phyloP scores from a whole-genome alignment of 2,329 filamentous ascomycete species.

The Talaromyces sp. region DNA sequence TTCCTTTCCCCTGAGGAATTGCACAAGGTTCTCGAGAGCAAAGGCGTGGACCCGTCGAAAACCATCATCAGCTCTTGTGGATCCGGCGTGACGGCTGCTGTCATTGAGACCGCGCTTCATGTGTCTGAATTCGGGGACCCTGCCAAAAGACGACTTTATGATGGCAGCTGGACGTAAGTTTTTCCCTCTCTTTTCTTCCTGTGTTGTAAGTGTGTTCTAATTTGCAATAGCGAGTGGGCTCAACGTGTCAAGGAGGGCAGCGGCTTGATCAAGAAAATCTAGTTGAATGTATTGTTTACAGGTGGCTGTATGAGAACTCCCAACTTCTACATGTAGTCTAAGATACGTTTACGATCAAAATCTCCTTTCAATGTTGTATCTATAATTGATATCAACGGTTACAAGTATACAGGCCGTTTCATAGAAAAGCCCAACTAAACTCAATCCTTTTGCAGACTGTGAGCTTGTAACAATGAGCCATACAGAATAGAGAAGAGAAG shows the following conservation, averaged over 20 bases:
- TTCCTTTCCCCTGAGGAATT: constrained; percentile 69
- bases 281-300: not conserved
- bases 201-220: not conserved
- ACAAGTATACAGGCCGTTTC: no score
- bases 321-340: no score
- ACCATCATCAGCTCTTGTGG: constrained; percentile 87
- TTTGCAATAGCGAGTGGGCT: constrained; percentile 43
- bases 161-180: constrained; percentile 95
- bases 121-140: constrained; percentile 69
- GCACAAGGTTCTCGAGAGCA: constrained; percentile 69
- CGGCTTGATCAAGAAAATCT: constrained; percentile 39
- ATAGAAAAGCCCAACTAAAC: not conserved
- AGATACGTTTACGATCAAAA: not conserved
- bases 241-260: constrained; percentile 43
- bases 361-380: not conserved
- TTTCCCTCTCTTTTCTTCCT: not conserved
- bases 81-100: constrained; percentile 86
- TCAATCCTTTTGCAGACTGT: not conserved
- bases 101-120: constrained; percentile 80
- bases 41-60: constrained; percentile 70
- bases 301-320: no score
- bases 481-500: not conserved
- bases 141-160: constrained; percentile 72
- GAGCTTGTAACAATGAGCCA: not conserved
- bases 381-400: not conserved